Conservation (phyloP, 2,329 filamentous ascomycete species). For the Parastagonospora nodorum region DNA sequence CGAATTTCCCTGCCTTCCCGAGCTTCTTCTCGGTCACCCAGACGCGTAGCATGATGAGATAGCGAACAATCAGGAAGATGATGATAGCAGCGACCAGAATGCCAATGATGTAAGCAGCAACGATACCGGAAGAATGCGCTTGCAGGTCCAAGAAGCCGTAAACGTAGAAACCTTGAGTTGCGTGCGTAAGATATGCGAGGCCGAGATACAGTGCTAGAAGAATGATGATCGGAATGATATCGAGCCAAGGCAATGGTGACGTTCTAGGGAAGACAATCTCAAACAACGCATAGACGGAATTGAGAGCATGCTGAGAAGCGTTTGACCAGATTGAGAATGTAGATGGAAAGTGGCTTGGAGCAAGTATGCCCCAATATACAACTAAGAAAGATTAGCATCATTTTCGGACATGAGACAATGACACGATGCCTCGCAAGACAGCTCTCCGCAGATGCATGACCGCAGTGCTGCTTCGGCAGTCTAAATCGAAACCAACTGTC, state of each 20-base stretch:
- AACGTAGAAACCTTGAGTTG: slow-evolving; percentile 73
- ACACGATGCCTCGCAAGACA: background rate
- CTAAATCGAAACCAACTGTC: too few relatives aligned
- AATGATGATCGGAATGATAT: slow-evolving; percentile 71
- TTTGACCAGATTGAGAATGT: slow-evolving; percentile 59
- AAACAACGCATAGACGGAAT: slow-evolving; percentile 74
- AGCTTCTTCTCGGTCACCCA: slow-evolving; percentile 53
- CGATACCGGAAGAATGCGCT: slow-evolving; percentile 55
- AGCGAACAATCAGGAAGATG: slow-evolving; percentile 50
- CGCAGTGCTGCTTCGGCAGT: background rate
- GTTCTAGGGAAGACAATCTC: slow-evolving; percentile 74
- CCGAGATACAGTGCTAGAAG: slow-evolving; percentile 73
- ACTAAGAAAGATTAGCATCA: slow-evolving; percentile 29
- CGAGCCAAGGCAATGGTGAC: slow-evolving; percentile 64
- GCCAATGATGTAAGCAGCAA: slow-evolving; percentile 67
- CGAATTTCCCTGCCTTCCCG: slow-evolving; percentile 46
- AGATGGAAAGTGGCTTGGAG: slow-evolving; percentile 37
- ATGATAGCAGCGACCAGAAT: slow-evolving; percentile 48
- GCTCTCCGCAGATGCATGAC: too few relatives aligned
- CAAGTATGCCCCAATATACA: slow-evolving; percentile 51
- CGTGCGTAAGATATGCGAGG: slow-evolving; percentile 74
- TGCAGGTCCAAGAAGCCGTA: slow-evolving; percentile 75
- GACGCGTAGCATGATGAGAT: slow-evolving; percentile 45
- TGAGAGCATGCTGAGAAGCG: slow-evolving; percentile 75
- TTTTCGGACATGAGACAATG: background rate